A percentile compares a stretch with the other conserved stretches of the same genome.
Evolutionary conservation across 2,329 filamentous ascomycete species (phyloP).

Genomic region (Immersiporthe knoxdaviesiana): DNA sequence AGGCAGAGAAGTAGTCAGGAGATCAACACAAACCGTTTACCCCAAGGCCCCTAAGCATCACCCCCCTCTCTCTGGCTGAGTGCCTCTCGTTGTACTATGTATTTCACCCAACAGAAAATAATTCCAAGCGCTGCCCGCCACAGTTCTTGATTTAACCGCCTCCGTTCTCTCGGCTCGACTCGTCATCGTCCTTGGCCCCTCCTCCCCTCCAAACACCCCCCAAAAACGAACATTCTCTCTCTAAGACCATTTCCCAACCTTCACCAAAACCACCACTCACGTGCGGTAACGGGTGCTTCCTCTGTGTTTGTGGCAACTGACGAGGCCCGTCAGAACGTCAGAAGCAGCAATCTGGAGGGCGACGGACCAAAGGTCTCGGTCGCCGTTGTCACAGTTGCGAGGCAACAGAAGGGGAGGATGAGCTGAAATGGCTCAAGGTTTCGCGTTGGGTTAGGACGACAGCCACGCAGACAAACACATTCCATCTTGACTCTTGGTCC

Average conservation of each 20-base stretch:
- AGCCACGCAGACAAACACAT: background rate
- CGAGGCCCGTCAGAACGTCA: background rate
- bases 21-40: background rate
- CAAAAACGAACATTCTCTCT: background rate
- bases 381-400: constrained; percentile 6
- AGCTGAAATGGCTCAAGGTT: constrained; percentile 21
- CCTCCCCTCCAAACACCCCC: background rate
- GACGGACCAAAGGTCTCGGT: background rate
- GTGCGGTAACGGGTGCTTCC: no score
- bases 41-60: background rate
- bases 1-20: background rate
- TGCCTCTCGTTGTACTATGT: no score
- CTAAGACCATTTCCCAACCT: background rate
- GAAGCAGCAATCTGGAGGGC: background rate
- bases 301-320: background rate
- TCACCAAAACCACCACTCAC: background rate
- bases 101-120: background rate
- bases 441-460: constrained; percentile 4
- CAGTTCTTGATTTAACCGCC: background rate
- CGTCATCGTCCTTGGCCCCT: background rate
- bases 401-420: background rate
- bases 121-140: background rate
- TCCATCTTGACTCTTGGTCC: background rate
- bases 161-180: background rate
- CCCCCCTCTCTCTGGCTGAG: background rate